A percentile compares a stretch with the other conserved stretches of the same genome.
These are phyloP conservation scores for Symbiodinium natans DNA, from an alignment of 73 alveolate genomes.

Conservation along the genomic window DNA sequence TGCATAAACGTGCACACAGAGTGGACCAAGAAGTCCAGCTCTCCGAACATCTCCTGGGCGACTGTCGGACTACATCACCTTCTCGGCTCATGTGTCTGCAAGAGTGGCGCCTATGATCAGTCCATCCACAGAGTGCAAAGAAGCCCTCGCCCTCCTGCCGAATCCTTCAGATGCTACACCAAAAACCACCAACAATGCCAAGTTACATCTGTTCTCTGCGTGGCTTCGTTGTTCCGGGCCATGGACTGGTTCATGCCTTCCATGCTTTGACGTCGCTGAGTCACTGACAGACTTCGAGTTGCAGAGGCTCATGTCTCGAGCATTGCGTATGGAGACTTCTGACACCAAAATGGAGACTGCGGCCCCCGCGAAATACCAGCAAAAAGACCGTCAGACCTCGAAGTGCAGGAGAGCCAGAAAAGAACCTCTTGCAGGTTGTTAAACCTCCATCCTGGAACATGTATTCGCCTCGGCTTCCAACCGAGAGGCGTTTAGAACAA, in stretches of 20 bases:
- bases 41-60: slow-evolving; percentile 64
- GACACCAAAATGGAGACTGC: too few relatives aligned
- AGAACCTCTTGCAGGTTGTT: background rate
- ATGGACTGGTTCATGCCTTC: slow-evolving; percentile 86
- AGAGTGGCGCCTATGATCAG: too few relatives aligned
- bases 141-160: too few relatives aligned
- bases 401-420: background rate
- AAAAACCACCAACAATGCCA: background rate
- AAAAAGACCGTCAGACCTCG: slow-evolving; percentile 66
- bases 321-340: too few relatives aligned
- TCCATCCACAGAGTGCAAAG: too few relatives aligned
- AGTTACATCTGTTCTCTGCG: background rate
- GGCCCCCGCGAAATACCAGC: slow-evolving; percentile 69
- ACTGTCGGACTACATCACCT: background rate
- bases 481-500: too few relatives aligned
- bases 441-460: too few relatives aligned
- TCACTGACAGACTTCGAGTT: too few relatives aligned
- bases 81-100: too few relatives aligned
- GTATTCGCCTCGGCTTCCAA: too few relatives aligned
- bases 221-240: slow-evolving; percentile 81
- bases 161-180: background rate
- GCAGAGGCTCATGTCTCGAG: too few relatives aligned
- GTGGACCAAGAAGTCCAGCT: slow-evolving; percentile 79
- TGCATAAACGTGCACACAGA: slow-evolving; percentile 75
- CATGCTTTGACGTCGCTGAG: background rate